These are phyloP conservation scores for Rhodotorula toruloides DNA, from an alignment of 768 basidiomycete species.

Conservation along the genomic window DNA sequence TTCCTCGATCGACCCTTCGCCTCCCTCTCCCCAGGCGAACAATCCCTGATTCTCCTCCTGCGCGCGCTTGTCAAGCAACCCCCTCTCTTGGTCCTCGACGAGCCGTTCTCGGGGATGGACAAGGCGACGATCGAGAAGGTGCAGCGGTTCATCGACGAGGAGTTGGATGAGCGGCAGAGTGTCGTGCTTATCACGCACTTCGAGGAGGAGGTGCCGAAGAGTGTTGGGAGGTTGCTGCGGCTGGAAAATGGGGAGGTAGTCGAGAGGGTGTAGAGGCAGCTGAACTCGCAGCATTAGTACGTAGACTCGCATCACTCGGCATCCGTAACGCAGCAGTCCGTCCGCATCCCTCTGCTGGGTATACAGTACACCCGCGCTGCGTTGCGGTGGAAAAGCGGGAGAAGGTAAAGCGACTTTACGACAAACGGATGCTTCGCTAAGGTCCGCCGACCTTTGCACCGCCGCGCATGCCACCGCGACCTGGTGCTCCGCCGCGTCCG, in stretches of 20 bases:
- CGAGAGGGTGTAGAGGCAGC: slow-evolving; percentile 10
- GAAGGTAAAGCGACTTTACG: too few relatives aligned
- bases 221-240: slow-evolving; percentile 8
- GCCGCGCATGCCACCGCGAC: not conserved
- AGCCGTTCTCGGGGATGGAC: slow-evolving; percentile 91
- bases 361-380: not conserved
- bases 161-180: slow-evolving; percentile 56
- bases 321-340: too few relatives aligned
- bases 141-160: slow-evolving; percentile 58
- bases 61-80: slow-evolving; percentile 73
- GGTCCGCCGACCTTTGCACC: not conserved
- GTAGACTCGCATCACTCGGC: too few relatives aligned
- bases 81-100: slow-evolving; percentile 75
- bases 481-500: slow-evolving; percentile 2
- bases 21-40: slow-evolving; percentile 65
- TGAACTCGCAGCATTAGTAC: not conserved
- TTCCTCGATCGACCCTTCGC: slow-evolving; percentile 60
- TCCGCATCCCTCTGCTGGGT: too few relatives aligned
- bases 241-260: slow-evolving; percentile 20
- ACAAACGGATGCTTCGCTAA: not conserved
- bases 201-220: slow-evolving; percentile 74
- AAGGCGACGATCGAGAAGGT: slow-evolving; percentile 65
- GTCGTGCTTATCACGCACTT: slow-evolving; percentile 84
- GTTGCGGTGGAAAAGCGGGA: too few relatives aligned
- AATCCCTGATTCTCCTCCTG: slow-evolving; percentile 74